Percentiles rank a stretch among this genome's conserved stretches.
phyloP scores from a whole-genome alignment of 345 rosid species.

The Capsella bursapastoris region DNA sequence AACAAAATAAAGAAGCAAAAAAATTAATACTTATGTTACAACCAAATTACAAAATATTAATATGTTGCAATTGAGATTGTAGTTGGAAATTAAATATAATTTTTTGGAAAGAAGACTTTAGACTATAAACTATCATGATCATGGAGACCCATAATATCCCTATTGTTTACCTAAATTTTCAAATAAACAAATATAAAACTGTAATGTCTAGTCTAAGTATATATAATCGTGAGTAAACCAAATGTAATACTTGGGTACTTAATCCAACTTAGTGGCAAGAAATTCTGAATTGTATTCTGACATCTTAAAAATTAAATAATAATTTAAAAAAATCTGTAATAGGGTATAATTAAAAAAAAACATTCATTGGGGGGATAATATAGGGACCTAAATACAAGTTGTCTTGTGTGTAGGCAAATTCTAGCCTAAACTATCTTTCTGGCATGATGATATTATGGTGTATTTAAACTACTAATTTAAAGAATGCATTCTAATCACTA shows the following conservation, averaged over 20 bases:
- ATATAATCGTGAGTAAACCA: neutral
- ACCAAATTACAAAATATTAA: no score
- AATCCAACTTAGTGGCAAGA: conserved; percentile 16
- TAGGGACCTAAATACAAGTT: conserved; percentile 20
- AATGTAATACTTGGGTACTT: neutral
- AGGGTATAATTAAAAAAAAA: neutral
- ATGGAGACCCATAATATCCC: no score
- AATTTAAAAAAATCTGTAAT: neutral
- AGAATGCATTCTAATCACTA: conserved; percentile 1
- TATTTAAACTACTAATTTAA: neutral
- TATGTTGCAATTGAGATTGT: conserved; percentile 17
- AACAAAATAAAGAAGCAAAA: neutral
- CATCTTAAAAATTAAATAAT: conserved; percentile 1
- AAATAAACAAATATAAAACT: no score
- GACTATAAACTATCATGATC: no score
- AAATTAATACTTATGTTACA: neutral
- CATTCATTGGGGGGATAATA: conserved; percentile 16
- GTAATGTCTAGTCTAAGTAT: neutral
- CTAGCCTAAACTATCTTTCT: conserved; percentile 24
- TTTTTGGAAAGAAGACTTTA: no score
- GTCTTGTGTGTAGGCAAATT: conserved; percentile 27
- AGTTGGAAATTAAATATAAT: conserved; percentile 11
- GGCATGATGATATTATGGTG: conserved; percentile 9
- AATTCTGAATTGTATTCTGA: conserved; percentile 22
- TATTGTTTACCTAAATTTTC: no score